Percentiles rank a stretch among this genome's conserved stretches.
phyloP scores from a whole-genome alignment of 805 yeast species.

The Saccharomycopsis sp. region DNA sequence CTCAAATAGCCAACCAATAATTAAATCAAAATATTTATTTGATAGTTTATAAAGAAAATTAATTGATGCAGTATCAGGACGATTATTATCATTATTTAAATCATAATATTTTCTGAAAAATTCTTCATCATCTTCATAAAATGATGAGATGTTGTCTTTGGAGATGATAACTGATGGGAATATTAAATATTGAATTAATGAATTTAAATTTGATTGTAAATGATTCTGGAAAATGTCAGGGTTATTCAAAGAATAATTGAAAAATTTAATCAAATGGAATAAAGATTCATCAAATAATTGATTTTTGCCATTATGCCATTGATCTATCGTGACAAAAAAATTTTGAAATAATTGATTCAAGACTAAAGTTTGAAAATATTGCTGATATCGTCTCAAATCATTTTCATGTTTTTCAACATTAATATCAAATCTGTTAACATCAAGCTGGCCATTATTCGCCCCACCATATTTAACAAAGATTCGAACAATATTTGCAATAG shows the following conservation, averaged over 20 bases:
- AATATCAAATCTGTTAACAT: conserved; percentile 20
- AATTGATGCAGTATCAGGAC: conserved; percentile 78
- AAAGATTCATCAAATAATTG: conserved; percentile 11
- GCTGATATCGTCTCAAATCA: conserved; percentile 6
- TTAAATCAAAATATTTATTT: conserved; percentile 7
- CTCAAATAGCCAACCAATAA: conserved; percentile 38
- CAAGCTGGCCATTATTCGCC: conserved; percentile 29
- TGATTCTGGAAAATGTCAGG: background rate
- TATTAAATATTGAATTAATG: conserved; percentile 26
- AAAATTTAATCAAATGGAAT: conserved; percentile 14
- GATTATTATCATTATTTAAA: conserved; percentile 49
- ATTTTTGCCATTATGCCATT: conserved; percentile 46
- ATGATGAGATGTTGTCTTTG: conserved; percentile 57
- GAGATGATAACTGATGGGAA: conserved; percentile 67
- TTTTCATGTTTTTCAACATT: conserved; percentile 14
- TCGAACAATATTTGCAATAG: conserved; percentile 68
- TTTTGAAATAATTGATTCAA: conserved; percentile 11
- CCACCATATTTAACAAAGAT: conserved; percentile 53
- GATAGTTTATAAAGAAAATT: conserved; percentile 44
- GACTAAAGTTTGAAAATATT: conserved; percentile 8
- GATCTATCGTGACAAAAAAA: conserved; percentile 36
- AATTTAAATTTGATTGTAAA: conserved; percentile 1
- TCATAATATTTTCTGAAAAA: conserved; percentile 71
- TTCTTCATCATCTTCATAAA: conserved; percentile 77
- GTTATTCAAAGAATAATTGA: conserved; percentile 11